Evolutionary conservation across 2,329 filamentous ascomycete species (phyloP), one percentile per base, ranked within the genome.

Genomic region (Diaporthe australafricana): DNA sequence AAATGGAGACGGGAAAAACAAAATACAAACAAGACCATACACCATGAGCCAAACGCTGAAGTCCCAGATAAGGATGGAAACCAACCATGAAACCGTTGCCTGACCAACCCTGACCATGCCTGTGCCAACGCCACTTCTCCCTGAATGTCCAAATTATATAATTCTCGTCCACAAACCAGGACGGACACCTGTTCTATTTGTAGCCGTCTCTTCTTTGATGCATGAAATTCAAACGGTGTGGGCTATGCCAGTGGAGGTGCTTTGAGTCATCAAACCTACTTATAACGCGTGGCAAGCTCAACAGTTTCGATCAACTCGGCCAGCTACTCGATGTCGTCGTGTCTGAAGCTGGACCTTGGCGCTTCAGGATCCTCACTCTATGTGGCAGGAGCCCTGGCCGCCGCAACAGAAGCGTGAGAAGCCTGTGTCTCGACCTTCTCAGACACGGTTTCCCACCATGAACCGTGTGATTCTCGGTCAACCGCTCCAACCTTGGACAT

Each of bases 371-470:
- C 20, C 14, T 57, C 53, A 50, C 32, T 35, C 32, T 30, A 40
- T 5, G 42, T 50, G 7, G 65, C 14, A 30, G 50, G 35, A 30
- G 50, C 38, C 25, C n/a, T 35, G 1, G 66, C 52, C 30, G 20
- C 22, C 30, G 53, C 45, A 56, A 25, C 25, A 32, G 53, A 30
- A 25, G 53, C 32, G 47, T 48, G 50, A 22, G 67, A 45, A 14
- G 52, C 81, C 70, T 86, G 85, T 73, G 81, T 82, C 74, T 86
- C 85, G 32, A 89, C 84, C 79, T 87, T 88, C 73, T 86, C 85
- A 0, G 90, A 88, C 74, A 93, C 87, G 56, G 85, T 82, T 80
- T 94, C 92, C 85, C 93, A 95, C 91, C 92, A 94, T 53, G 83
- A 78, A 16, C 89, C 89, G 80, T 94, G 93, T 9, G 89, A 87